Conservation (phyloP, 2,329 filamentous ascomycete genomes). For the Penicillium sp. region DNA sequence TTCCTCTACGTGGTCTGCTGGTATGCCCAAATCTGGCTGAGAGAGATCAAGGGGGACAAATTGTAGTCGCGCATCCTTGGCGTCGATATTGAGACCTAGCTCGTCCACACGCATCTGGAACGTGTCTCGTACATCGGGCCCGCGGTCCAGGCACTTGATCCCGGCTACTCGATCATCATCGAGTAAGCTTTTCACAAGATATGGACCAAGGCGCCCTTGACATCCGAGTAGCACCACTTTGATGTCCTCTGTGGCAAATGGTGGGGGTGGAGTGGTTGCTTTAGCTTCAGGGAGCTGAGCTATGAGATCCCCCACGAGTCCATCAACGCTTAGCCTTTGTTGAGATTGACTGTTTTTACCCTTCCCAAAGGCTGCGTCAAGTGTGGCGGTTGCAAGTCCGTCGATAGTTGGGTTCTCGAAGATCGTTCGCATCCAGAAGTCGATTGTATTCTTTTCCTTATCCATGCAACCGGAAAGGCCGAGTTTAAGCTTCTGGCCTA, state of each 20-base stretch:
- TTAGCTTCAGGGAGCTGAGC: conserved; percentile 8
- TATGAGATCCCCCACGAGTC: conserved; percentile 4
- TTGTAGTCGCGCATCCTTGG: conserved; percentile 5
- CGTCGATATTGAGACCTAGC: conserved; percentile 3
- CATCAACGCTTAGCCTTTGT: neutral
- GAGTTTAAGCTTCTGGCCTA: conserved; percentile 12
- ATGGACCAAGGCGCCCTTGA: conserved; percentile 10
- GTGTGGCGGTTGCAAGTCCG: conserved; percentile 9
- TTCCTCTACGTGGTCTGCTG: conserved; percentile 6
- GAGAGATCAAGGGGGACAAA: conserved; percentile 11
- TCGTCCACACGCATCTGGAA: conserved; percentile 8
- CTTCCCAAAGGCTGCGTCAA: conserved; percentile 4
- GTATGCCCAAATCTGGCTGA: conserved; percentile 1
- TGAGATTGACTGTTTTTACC: neutral
- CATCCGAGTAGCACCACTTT: conserved; percentile 11
- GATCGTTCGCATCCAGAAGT: conserved; percentile 15
- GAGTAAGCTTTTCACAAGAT: conserved; percentile 7
- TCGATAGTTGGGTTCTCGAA: conserved; percentile 17
- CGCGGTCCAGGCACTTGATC: conserved; percentile 12
- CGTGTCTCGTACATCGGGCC: neutral
- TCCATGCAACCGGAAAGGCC: conserved; percentile 11
- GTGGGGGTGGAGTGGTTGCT: neutral
- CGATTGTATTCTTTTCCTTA: conserved; percentile 10
- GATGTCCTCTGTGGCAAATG: conserved; percentile 5
- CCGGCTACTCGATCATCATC: conserved; percentile 9